Base-by-base conservation (phyloP, 441 rosid genomes). In the Populus hybrid region DNA sequence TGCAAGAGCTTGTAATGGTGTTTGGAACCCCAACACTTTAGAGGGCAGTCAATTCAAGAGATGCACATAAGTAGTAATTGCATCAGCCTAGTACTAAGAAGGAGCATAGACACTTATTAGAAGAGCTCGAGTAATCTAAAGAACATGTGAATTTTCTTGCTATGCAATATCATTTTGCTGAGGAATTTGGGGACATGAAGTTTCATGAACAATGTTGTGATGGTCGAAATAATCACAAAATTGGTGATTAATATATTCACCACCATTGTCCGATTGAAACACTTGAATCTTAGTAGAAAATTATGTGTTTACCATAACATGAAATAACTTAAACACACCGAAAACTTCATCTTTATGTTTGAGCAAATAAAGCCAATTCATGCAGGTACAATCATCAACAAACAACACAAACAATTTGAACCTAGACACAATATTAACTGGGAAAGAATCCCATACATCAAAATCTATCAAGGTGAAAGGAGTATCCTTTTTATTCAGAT, bases 391-490 rank as follows among this genome's bases (percentile, higher is more conserved):
- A 1, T 69, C 59, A 28, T 76, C 24, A 21, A 71, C n/a, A 65
- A 76, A 76, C 0, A 18, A 34, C 10, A 80, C 69, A 80, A 72
- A 80, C 70, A 71, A 76, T 5, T 6, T 8, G 61, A 11, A 1
- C 0, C 24, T 8, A 1, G 7, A 67, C 5, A 38, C 1, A 67
- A 4, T 6, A 23, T 72, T 50, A 16, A 0, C 16, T 50, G 0
- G 8, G 19, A 19, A 4, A 2, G 72, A 72, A 21, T 75, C 75
- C 75, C 23, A 80, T 0, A 81, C 76, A 50, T 81, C 28, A 0
- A 4, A 78, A 7, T 81, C 72, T 10, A 77, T 64, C 16, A 77
- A 14, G 0, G 12, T 0, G 66, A 81, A 78, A 3, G 24, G 59
- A 6, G 0, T 23, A 1, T 53, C 11, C 35, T 18, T 11, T 63